A percentile compares a stretch with the other conserved stretches of the same genome.
phyloP scores from a whole-genome alignment of 2,329 filamentous ascomycete genomes.

The Talaromyces sp. region DNA sequence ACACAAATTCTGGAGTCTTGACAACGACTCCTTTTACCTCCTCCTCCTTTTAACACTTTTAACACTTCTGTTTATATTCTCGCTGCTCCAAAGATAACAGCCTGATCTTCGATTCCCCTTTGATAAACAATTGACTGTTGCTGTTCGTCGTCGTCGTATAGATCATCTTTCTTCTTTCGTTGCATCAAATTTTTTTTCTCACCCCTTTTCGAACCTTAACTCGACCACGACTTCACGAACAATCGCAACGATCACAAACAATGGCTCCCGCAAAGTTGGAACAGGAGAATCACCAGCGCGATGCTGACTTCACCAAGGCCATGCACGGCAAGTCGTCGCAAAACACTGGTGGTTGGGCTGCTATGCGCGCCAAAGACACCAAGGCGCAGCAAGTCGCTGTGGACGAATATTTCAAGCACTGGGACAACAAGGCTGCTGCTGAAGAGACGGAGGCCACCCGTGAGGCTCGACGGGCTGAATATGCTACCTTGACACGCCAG shows the following conservation, averaged over 20 bases:
- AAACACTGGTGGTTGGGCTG: slow-evolving; percentile 67
- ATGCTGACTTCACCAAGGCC: slow-evolving; percentile 87
- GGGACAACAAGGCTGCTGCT: slow-evolving; percentile 76
- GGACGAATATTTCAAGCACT: slow-evolving; percentile 95
- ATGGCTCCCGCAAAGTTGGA: slow-evolving; percentile 64
- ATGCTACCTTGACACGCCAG: slow-evolving; percentile 90
- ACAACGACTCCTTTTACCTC: slow-evolving; percentile 1
- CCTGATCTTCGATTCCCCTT: not conserved
- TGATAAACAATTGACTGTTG: not conserved
- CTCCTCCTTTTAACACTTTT: not conserved
- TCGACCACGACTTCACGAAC: slow-evolving; percentile 16
- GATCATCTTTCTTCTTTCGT: not conserved
- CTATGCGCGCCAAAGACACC: slow-evolving; percentile 81
- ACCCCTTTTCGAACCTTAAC: slow-evolving; percentile 6
- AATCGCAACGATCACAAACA: slow-evolving; percentile 10
- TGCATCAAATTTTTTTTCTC: slow-evolving; percentile 19
- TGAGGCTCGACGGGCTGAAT: slow-evolving; percentile 77
- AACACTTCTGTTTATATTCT: not conserved
- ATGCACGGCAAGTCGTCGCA: slow-evolving; percentile 71
- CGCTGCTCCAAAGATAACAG: not conserved
- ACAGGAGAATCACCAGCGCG: slow-evolving; percentile 75
- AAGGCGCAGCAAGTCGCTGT: slow-evolving; percentile 75
- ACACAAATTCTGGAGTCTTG: slow-evolving; percentile 7
- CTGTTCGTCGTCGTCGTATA: not conserved
- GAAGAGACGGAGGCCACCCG: slow-evolving; percentile 80